phyloP scores from a whole-genome alignment of 192 early-diverging fungal genomes.

The Geranomyces variabilis region DNA sequence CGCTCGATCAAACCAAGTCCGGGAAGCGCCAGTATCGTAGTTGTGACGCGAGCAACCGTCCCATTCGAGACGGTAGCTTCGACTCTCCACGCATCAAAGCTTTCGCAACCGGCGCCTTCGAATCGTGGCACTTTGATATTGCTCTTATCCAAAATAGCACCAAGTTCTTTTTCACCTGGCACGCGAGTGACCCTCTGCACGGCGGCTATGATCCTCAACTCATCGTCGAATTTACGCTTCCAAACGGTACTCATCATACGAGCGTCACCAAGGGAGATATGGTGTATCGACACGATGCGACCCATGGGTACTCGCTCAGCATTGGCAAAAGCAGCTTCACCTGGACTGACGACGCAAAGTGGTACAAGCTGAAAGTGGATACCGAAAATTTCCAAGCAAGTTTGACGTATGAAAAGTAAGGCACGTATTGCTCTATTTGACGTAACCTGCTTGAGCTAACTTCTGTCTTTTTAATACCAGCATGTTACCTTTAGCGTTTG shows the following conservation, averaged over 20 bases:
- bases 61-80: not conserved
- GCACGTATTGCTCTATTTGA: no score
- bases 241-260: slow-evolving; percentile 5
- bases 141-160: slow-evolving; percentile 9
- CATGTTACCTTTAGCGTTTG: no score
- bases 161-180: slow-evolving; percentile 10
- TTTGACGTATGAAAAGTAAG: no score
- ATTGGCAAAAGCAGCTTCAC: no score
- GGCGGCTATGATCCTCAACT: slow-evolving; percentile 8
- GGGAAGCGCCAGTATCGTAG: not conserved
- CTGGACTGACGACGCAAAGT: no score
- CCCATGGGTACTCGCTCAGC: no score
- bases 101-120: slow-evolving; percentile 2
- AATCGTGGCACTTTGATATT: slow-evolving; percentile 13
- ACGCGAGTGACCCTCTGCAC: slow-evolving; percentile 1
- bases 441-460: no score
- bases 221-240: slow-evolving; percentile 4
- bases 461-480: no score
- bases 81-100: not conserved
- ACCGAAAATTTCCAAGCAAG: no score
- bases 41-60: not conserved
- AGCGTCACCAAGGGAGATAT: not conserved
- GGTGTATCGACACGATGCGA: no score
- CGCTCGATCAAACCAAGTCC: no score
- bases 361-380: no score